Percentiles rank a stretch among this genome's conserved stretches.
Evolutionary conservation across 176 grass and related monocot species (phyloP).

Genomic region (Neostapfia colusana): DNA sequence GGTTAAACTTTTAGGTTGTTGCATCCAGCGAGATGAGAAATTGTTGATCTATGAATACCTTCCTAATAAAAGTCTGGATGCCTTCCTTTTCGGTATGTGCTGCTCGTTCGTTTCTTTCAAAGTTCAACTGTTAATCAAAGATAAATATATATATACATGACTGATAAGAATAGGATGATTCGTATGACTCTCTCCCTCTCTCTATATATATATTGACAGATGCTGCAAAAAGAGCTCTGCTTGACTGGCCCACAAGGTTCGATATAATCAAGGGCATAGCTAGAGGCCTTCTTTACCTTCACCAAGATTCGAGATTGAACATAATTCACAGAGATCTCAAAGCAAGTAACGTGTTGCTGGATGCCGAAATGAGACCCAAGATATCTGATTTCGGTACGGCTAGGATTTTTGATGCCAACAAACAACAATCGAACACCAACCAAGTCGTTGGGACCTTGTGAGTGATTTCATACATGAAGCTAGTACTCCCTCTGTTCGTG

Average conservation of each 20-base stretch:
- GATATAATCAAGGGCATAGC: constrained; percentile 59
- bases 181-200: not conserved
- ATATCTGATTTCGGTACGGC: constrained; percentile 55
- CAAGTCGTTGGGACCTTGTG: constrained; percentile 60
- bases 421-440: constrained; percentile 38
- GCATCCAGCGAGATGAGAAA: constrained; percentile 41
- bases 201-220: constrained; percentile 33
- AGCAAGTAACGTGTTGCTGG: constrained; percentile 48
- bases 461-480: constrained; percentile 18
- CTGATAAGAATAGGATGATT: constrained; percentile 10
- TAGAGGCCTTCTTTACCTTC: constrained; percentile 62
- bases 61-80: constrained; percentile 54
- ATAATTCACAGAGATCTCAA: constrained; percentile 57
- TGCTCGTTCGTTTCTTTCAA: not conserved
- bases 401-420: constrained; percentile 37
- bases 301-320: constrained; percentile 57
- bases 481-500: too few relatives aligned
- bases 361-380: constrained; percentile 53
- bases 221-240: constrained; percentile 20
- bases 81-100: constrained; percentile 54
- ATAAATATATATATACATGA: constrained; percentile 2
- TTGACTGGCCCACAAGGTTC: constrained; percentile 55
- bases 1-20: constrained; percentile 48
- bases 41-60: constrained; percentile 51
- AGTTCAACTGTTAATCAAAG: not conserved